Evolutionary conservation across 1,284 basidiomycete species (phyloP).

Genomic region (Anthracocystis panici-leucophaei): DNA sequence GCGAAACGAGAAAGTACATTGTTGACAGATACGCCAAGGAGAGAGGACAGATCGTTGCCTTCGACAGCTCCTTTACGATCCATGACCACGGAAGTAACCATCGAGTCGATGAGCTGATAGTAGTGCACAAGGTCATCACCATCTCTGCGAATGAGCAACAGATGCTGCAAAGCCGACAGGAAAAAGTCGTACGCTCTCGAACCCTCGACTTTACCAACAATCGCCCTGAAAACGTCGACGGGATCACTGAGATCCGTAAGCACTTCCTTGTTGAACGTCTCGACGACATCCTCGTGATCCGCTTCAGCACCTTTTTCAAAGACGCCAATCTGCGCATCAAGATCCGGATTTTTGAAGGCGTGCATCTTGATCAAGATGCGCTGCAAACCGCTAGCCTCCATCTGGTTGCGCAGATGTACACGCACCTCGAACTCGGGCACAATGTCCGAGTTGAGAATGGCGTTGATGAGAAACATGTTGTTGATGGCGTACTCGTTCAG

Average conservation of each 20-base stretch:
- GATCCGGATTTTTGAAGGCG: slow-evolving; percentile 75
- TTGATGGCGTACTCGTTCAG: slow-evolving; percentile 73
- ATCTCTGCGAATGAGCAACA: slow-evolving; percentile 89
- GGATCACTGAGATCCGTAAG: slow-evolving; percentile 83
- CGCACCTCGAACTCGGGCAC: slow-evolving; percentile 77
- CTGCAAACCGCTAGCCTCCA: slow-evolving; percentile 86
- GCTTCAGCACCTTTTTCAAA: slow-evolving; percentile 80
- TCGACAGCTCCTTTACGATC: slow-evolving; percentile 81
- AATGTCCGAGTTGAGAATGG: slow-evolving; percentile 63
- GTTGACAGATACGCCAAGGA: slow-evolving; percentile 89
- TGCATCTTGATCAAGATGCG: slow-evolving; percentile 81
- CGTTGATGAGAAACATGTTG: slow-evolving; percentile 64
- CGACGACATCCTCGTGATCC: slow-evolving; percentile 82
- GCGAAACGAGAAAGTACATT: slow-evolving; percentile 90
- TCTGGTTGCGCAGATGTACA: slow-evolving; percentile 84
- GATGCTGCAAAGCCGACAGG: slow-evolving; percentile 89
- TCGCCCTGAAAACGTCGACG: slow-evolving; percentile 86
- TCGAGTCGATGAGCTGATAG: slow-evolving; percentile 92
- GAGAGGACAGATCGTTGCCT: slow-evolving; percentile 78
- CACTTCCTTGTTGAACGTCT: slow-evolving; percentile 81
- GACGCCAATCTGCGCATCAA: slow-evolving; percentile 79
- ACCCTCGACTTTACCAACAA: slow-evolving; percentile 80
- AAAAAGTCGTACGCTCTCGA: slow-evolving; percentile 87
- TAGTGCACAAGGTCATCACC: slow-evolving; percentile 80
- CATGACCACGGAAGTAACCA: slow-evolving; percentile 91